Percentiles rank a stretch among this genome's conserved stretches.
These are phyloP conservation scores for Patellifolia procumbens DNA, from an alignment of 179 eudicot species.

Conservation along the genomic window DNA sequence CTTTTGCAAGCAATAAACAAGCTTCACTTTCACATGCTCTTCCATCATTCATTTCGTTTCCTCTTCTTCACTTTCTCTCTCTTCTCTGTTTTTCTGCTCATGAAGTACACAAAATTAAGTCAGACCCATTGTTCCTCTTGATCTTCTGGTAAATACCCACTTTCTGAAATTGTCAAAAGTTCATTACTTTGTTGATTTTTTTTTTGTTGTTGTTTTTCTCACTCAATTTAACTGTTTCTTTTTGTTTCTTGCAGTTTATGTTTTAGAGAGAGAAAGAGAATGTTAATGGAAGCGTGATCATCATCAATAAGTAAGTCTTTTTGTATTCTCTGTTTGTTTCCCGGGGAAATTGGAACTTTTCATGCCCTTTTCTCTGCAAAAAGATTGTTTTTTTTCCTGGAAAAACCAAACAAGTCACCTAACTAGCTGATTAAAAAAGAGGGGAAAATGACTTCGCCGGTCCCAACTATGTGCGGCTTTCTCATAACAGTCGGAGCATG, in stretches of 20 bases:
- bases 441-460: too few relatives aligned
- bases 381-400: constrained; percentile 9
- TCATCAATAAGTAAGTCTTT: constrained; percentile 16
- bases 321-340: constrained; percentile 15
- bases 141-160: constrained; percentile 19
- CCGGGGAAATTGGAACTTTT: not conserved
- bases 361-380: not conserved
- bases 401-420: constrained; percentile 9
- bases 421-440: constrained; percentile 12
- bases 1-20: constrained; percentile 33
- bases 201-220: constrained; percentile 1
- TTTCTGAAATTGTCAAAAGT: constrained; percentile 17
- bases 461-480: too few relatives aligned
- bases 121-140: constrained; percentile 13
- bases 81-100: constrained; percentile 2
- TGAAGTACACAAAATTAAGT: constrained; percentile 22
- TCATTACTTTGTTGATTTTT: constrained; percentile 15
- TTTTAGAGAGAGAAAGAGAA: constrained; percentile 13
- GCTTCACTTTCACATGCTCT: constrained; percentile 28
- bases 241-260: not conserved
- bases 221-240: constrained; percentile 7
- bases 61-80: constrained; percentile 10
- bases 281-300: constrained; percentile 6
- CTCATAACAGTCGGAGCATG: too few relatives aligned
- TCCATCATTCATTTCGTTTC: not conserved